These are phyloP conservation scores for Lichtheimia ornata DNA, from an alignment of 371 early-diverging fungal genomes.

Conservation along the genomic window DNA sequence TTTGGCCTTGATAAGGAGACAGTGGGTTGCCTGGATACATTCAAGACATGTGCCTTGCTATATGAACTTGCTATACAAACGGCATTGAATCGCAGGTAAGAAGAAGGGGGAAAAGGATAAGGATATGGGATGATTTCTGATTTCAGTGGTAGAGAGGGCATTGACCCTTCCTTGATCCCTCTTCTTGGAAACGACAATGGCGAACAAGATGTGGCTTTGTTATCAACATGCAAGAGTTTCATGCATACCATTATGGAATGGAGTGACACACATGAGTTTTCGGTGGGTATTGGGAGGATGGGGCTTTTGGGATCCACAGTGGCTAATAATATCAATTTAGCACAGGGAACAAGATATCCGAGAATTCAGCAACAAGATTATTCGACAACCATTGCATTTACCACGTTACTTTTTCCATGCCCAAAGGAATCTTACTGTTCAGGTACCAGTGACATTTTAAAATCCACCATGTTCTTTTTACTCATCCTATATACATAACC, in stretches of 20 bases:
- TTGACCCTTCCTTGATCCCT: slow-evolving; percentile 37
- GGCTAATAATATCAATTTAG: background rate
- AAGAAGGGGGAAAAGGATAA: no score
- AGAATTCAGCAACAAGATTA: slow-evolving; percentile 18
- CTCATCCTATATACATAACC: background rate
- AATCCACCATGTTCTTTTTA: background rate
- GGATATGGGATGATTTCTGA: no score
- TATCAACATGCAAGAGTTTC: slow-evolving; percentile 17
- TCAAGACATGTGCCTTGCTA: slow-evolving; percentile 29
- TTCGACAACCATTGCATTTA: slow-evolving; percentile 26
- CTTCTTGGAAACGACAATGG: slow-evolving; percentile 13
- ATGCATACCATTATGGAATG: slow-evolving; percentile 26
- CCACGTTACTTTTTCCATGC: slow-evolving; percentile 33
- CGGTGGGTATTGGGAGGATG: background rate
- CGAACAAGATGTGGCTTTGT: background rate
- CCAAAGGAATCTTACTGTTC: slow-evolving; percentile 27
- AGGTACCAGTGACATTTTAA: background rate
- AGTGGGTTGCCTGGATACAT: slow-evolving; percentile 23
- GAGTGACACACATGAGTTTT: background rate
- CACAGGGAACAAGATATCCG: slow-evolving; percentile 20
- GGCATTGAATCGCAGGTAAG: slow-evolving; percentile 17
- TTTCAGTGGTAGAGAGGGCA: background rate
- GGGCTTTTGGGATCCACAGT: background rate
- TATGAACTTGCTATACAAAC: slow-evolving; percentile 37
- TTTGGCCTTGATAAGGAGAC: slow-evolving; percentile 26